phyloP scores from a whole-genome alignment of 2,329 filamentous ascomycete species.

The Exutisphaerella laricina region DNA sequence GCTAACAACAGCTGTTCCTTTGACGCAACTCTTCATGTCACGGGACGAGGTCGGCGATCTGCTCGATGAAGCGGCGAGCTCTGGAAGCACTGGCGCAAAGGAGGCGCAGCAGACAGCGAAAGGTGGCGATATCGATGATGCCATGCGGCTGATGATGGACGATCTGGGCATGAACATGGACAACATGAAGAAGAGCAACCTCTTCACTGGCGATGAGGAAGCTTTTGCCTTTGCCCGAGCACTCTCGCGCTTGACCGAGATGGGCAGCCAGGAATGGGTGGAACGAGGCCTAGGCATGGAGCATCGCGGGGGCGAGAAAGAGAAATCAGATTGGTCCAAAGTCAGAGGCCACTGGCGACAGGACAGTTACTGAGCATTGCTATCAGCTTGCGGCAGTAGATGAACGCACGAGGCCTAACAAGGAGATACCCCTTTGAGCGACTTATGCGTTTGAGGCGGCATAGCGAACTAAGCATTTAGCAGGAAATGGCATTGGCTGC shows the following conservation, averaged over 20 bases:
- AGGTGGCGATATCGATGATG: conserved; percentile 51
- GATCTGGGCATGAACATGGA: conserved; percentile 80
- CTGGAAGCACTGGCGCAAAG: conserved; percentile 23
- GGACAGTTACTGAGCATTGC: conserved; percentile 42
- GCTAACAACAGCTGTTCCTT: conserved; percentile 78
- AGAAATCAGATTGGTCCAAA: conserved; percentile 61
- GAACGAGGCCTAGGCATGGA: conserved; percentile 67
- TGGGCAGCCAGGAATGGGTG: conserved; percentile 94
- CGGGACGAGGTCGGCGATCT: conserved; percentile 41
- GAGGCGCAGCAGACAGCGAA: conserved; percentile 27
- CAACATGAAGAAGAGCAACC: conserved; percentile 74
- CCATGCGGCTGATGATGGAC: conserved; percentile 77
- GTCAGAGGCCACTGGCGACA: conserved; percentile 63
- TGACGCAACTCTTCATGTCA: conserved; percentile 69
- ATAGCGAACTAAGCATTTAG: too few relatives aligned
- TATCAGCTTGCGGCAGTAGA: too few relatives aligned
- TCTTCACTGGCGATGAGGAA: conserved; percentile 94
- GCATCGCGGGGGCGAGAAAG: conserved; percentile 57
- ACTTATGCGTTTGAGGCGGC: neutral
- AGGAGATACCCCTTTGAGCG: neutral
- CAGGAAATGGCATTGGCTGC: too few relatives aligned
- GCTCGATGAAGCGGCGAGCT: conserved; percentile 35
- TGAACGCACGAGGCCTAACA: too few relatives aligned
- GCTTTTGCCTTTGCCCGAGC: conserved; percentile 92
- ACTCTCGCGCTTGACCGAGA: conserved; percentile 76